phyloP scores from a whole-genome alignment of 1,284 basidiomycete genomes.

The Pholiota adiposa region DNA sequence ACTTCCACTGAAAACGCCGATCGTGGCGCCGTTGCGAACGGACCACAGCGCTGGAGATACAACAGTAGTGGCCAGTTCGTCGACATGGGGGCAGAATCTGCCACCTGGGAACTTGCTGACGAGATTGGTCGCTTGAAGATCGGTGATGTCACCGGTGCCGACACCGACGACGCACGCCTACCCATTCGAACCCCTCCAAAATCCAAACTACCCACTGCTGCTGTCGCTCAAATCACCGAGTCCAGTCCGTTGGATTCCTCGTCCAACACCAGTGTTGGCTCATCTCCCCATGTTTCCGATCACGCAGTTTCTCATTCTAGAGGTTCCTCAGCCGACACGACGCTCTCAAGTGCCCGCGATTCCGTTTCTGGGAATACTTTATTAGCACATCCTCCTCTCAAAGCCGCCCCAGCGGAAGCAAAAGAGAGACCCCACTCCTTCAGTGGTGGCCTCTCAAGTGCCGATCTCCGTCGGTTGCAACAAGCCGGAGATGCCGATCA shows the following conservation, averaged over 20 bases:
- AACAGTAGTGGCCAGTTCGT: constrained; percentile 65
- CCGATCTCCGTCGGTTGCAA: constrained; percentile 74
- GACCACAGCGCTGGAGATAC: constrained; percentile 60
- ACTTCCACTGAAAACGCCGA: constrained; percentile 39
- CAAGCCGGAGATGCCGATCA: constrained; percentile 59
- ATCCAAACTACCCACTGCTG: constrained; percentile 51
- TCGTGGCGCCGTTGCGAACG: constrained; percentile 32
- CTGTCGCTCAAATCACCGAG: constrained; percentile 62
- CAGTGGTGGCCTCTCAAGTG: constrained; percentile 72
- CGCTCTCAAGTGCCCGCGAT: constrained; percentile 59
- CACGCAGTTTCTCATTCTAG: constrained; percentile 74
- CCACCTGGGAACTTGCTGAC: constrained; percentile 73
- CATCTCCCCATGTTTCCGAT: constrained; percentile 70
- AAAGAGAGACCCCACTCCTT: constrained; percentile 81
- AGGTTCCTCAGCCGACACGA: constrained; percentile 76
- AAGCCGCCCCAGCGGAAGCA: constrained; percentile 54
- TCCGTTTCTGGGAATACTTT: constrained; percentile 61
- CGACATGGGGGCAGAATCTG: constrained; percentile 53
- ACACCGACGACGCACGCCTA: constrained; percentile 52
- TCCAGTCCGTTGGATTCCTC: constrained; percentile 73
- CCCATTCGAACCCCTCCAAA: constrained; percentile 68
- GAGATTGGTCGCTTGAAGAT: constrained; percentile 75
- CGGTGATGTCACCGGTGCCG: constrained; percentile 47
- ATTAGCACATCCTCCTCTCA: constrained; percentile 55
- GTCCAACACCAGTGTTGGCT: constrained; percentile 70